A percentile compares a stretch with the other conserved stretches of the same genome.
Conservation (phyloP, 352 stramenopile species). For the Phytophthora hibernalis region DNA sequence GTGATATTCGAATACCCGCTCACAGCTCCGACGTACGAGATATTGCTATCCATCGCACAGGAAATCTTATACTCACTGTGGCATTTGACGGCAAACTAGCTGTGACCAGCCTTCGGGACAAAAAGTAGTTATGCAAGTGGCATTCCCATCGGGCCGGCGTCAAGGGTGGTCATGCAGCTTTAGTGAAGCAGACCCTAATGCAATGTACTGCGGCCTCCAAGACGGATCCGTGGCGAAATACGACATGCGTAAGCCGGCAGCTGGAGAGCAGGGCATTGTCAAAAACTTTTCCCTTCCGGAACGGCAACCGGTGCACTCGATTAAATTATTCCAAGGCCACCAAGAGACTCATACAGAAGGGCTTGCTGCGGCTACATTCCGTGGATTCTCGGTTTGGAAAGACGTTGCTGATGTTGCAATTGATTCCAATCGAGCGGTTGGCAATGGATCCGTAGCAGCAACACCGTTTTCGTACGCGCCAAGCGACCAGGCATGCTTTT, state of each 20-base stretch:
- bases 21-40: conserved; percentile 68
- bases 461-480: conserved; percentile 28
- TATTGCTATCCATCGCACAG: conserved; percentile 47
- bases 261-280: conserved; percentile 37
- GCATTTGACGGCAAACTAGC: conserved; percentile 70
- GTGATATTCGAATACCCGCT: conserved; percentile 33
- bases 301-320: conserved; percentile 62
- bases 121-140: conserved; percentile 52
- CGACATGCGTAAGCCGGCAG: conserved; percentile 51
- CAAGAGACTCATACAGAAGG: conserved; percentile 33
- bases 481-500: conserved; percentile 44
- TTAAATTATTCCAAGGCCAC: conserved; percentile 41
- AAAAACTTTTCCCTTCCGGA: conserved; percentile 45
- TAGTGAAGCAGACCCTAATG: conserved; percentile 44
- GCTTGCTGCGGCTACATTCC: conserved; percentile 55
- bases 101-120: conserved; percentile 51
- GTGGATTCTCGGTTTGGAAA: conserved; percentile 50
- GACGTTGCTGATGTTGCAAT: conserved; percentile 20
- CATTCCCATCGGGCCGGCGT: conserved; percentile 42
- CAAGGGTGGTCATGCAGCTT: conserved; percentile 69
- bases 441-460: conserved; percentile 12
- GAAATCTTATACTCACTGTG: conserved; percentile 51
- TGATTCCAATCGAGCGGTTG: not conserved
- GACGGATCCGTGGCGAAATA: conserved; percentile 59
- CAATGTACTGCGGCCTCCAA: conserved; percentile 64